phyloP scores from a whole-genome alignment of 1,284 basidiomycete genomes.

The Marasmius oreades region DNA sequence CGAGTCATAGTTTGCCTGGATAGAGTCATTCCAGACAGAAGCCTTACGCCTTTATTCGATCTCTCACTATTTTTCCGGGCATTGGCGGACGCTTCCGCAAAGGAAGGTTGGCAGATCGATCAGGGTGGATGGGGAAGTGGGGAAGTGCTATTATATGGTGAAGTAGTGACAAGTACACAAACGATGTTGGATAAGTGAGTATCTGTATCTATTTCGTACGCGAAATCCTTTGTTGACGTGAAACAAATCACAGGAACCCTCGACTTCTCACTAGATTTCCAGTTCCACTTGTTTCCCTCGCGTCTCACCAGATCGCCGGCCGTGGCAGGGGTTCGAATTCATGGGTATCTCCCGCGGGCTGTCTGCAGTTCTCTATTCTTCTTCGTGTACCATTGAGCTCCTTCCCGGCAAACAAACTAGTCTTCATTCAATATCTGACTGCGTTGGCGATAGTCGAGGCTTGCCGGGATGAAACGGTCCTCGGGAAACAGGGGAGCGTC shows the following conservation, averaged over 20 bases:
- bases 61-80: constrained; percentile 45
- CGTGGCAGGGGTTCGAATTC: constrained; percentile 87
- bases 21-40: constrained; percentile 36
- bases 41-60: constrained; percentile 57
- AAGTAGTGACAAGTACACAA: constrained; percentile 92
- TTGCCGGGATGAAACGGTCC: constrained; percentile 49
- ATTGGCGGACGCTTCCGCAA: constrained; percentile 27
- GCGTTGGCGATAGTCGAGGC: constrained; percentile 90
- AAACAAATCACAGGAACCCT: constrained; percentile 60
- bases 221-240: background rate
- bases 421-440: constrained; percentile 96
- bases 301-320: constrained; percentile 85
- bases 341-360: constrained; percentile 93
- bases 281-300: constrained; percentile 76
- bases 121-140: constrained; percentile 56
- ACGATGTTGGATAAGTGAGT: constrained; percentile 90
- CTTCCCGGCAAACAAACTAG: constrained; percentile 68
- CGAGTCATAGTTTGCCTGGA: constrained; percentile 47
- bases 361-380: constrained; percentile 83
- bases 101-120: constrained; percentile 19
- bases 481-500: constrained; percentile 52
- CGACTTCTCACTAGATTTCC: constrained; percentile 69
- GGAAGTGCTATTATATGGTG: constrained; percentile 80
- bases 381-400: constrained; percentile 55
- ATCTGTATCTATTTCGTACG: background rate